Base-by-base conservation (phyloP, 768 basidiomycete genomes). In the Russula emetica region DNA sequence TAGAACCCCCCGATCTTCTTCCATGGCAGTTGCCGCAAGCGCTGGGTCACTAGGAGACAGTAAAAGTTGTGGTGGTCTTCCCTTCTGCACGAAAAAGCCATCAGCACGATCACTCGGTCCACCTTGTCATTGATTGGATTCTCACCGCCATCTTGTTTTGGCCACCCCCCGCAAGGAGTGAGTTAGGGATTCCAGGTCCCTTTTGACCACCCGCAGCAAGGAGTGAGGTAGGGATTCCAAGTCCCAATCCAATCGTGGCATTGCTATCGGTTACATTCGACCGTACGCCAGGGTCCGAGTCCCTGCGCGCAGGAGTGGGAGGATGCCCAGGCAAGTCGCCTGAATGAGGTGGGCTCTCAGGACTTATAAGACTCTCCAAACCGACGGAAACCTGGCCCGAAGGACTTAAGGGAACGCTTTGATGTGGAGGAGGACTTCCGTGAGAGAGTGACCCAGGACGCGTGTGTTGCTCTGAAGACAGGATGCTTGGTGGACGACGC, bases 11-110 rank as follows among this genome's bases (percentile, higher is more conserved):
- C 83, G 71, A 64, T 89, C 87, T 14, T 85, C 85, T 5, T 80
- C 79, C 6, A 71, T 76, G 24, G 74, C 76, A n/a, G 73, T 81
- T 1, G 77, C 74, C 45, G 79, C 80, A 22, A 88, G 73, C 8
- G 81, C 80, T 20, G 80, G 75, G 63, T 88, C 88, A 63, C 84
- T 87, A 0, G 87, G 84, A 1, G 87, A 87, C 24, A 84, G 70
- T 10, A 74, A 72, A 59, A 87, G 71, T 10, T 82, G 81, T 2
- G 79, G 70, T 11, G 87, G 83, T 3, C 84, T 79, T 14, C 62
- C 70, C 75, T 82, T 82, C 76, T 76, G 58, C 22, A 44, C 49
- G 47, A 58, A 38, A 55, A 53, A 42, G 6, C 34, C 22, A 61
- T 61, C 47, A 67, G 47, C 51, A 3, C 28, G 10, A 44, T 30